Percentiles rank a stretch among this genome's conserved stretches.
phyloP scores from a whole-genome alignment of 495 filamentous ascomycete species.

The Staphylotrichum tortipilum region DNA sequence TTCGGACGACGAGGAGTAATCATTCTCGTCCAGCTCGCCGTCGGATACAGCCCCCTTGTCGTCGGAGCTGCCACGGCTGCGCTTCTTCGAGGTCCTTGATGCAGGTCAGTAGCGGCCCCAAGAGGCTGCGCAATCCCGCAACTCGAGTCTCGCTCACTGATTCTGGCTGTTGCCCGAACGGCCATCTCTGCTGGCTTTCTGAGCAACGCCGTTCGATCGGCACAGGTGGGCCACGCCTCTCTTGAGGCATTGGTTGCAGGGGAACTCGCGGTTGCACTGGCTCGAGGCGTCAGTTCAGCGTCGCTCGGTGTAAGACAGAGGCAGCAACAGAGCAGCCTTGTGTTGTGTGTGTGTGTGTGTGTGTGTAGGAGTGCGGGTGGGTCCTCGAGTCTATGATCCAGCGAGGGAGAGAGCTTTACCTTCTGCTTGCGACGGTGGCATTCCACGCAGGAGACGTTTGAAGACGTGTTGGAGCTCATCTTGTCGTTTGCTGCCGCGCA shows the following conservation, averaged over 20 bases:
- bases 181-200: slow-evolving; percentile 14
- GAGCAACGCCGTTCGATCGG: slow-evolving; percentile 14
- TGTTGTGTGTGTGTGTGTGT: too few relatives aligned
- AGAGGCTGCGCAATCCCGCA: not conserved
- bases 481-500: too few relatives aligned
- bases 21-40: slow-evolving; percentile 8
- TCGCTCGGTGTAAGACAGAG: not conserved
- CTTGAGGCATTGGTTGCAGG: slow-evolving; percentile 37
- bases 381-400: too few relatives aligned
- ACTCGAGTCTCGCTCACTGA: slow-evolving; percentile 14
- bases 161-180: slow-evolving; percentile 8
- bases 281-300: slow-evolving; percentile 5
- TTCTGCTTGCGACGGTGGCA: slow-evolving; percentile 39
- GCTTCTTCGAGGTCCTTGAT: slow-evolving; percentile 15
- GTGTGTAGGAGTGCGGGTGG: too few relatives aligned
- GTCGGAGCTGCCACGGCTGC: slow-evolving; percentile 10
- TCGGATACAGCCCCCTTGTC: slow-evolving; percentile 6
- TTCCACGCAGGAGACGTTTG: slow-evolving; percentile 26
- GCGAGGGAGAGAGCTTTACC: slow-evolving; percentile 20
- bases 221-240: slow-evolving; percentile 34
- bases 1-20: slow-evolving; percentile 4
- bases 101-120: slow-evolving; percentile 1
- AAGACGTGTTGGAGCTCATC: slow-evolving; percentile 1
- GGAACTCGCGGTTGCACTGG: slow-evolving; percentile 37
- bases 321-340: not conserved